Conservation (phyloP, 177 flowering plant genomes). For the Tripterygium wilfordii region DNA sequence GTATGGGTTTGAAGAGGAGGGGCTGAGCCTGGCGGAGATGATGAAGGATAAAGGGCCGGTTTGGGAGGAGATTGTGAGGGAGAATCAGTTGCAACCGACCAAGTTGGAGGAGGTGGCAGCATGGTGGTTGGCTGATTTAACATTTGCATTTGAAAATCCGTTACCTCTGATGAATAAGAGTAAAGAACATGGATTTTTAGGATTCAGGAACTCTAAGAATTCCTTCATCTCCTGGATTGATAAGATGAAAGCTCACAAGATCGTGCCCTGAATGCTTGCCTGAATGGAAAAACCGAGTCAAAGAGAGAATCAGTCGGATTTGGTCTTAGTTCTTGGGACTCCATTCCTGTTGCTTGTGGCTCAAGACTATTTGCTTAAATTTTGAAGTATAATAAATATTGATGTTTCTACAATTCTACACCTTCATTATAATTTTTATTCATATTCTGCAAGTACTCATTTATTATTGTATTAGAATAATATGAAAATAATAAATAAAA, state of each 20-base stretch:
- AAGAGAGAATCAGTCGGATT: no score
- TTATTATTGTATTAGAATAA: no score
- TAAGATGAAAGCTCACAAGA: conserved; percentile 16
- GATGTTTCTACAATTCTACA: no score
- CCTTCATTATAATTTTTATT: no score
- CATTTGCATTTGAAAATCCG: background rate
- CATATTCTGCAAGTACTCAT: no score
- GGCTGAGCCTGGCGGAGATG: conserved; percentile 17
- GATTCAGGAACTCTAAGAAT: conserved; percentile 22
- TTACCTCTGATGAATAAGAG: conserved; percentile 31
- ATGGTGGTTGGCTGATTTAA: conserved; percentile 19
- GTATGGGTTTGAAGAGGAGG: conserved; percentile 7
- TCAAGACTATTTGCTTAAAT: no score
- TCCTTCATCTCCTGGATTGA: conserved; percentile 22
- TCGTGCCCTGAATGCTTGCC: conserved; percentile 17
- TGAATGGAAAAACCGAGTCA: no score
- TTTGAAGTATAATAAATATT: no score
- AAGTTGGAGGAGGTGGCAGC: conserved; percentile 21
- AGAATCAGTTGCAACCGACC: conserved; percentile 12
- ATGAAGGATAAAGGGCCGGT: conserved; percentile 27
- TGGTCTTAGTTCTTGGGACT: no score
- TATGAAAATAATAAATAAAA: no score
- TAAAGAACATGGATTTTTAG: conserved; percentile 31
- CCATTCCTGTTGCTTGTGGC: no score
- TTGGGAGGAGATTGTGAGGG: conserved; percentile 30